phyloP scores from a whole-genome alignment of 1,284 basidiomycete genomes.

The Uromyces viciae-fabae region DNA sequence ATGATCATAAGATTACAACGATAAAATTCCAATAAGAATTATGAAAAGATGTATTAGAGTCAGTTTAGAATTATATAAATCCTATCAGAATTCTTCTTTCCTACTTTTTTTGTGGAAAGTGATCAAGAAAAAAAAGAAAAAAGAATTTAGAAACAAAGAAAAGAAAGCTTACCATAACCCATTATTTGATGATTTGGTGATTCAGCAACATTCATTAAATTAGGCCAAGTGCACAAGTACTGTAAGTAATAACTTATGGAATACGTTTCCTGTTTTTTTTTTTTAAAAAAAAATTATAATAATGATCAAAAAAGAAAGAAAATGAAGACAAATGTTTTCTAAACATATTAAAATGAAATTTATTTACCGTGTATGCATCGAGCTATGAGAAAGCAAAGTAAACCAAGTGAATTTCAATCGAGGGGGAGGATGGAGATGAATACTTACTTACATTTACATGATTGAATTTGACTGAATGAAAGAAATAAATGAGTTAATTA shows the following conservation, averaged over 20 bases:
- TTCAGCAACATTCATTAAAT: slow-evolving; percentile 32
- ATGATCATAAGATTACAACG: background rate
- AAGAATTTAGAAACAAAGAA: too few species aligned
- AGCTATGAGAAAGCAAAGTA: background rate
- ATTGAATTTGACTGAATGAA: slow-evolving; percentile 32
- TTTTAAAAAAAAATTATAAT: background rate
- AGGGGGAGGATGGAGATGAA: background rate
- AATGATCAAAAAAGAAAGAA: background rate
- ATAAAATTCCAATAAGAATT: background rate
- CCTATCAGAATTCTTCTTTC: background rate
- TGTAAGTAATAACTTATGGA: slow-evolving; percentile 36
- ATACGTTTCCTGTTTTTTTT: slow-evolving; percentile 35
- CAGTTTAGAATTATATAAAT: background rate
- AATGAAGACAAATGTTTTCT: background rate
- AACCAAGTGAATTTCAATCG: background rate
- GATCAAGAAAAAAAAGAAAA: background rate
- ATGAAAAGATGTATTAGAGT: background rate
- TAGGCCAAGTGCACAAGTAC: slow-evolving; percentile 34
- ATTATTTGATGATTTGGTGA: slow-evolving; percentile 35
- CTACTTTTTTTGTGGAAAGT: background rate
- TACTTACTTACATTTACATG: slow-evolving; percentile 29
- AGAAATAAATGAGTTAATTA: background rate
- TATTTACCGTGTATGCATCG: slow-evolving; percentile 38
- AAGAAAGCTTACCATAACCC: slow-evolving; percentile 30
- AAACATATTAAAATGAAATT: background rate